Base-by-base conservation (phyloP, 2,329 filamentous ascomycete genomes). In the Neurospora sp. region DNA sequence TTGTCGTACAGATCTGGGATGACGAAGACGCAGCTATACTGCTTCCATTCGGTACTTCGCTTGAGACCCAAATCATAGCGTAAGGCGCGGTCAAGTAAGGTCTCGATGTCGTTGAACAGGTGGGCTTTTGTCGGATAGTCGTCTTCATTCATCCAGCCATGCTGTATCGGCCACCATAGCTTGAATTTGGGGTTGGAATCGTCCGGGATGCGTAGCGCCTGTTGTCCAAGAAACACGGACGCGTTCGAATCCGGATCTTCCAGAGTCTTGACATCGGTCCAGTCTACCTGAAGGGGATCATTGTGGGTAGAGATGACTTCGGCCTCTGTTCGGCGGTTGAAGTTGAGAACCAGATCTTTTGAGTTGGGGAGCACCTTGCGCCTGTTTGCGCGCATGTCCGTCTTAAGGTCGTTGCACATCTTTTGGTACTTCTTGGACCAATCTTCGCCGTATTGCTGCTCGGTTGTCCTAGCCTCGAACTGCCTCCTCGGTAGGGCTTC, bases 1-100 rank as follows among this genome's bases (percentile, higher is more conserved):
- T 97, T 96, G 81, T 99, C 96, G 81, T 98, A 99, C 10, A 99
- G 85, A 78, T 99, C 96, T 0, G 96, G 96, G 66, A 99, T 96
- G 73, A 99, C 90, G 77, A 98, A 93, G n/a, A 97, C 94, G 75
- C 93, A 97, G 76, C 92, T 96, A 80, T 97, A 98, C 78, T 96
- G 92, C 69, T 87, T 87, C 89, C 94, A 96, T 68, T 95, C 90
- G 75, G 90, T 91, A 76, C 91, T 91, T 73, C 88, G 89, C 38
- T 86, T 89, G 58, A 97, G 80, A 0, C 91, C 92, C 9, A 98
- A 85, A 76, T 98, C 93, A n/a, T 87, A 89, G 73, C 90, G 90
- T 76, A 99, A 90, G 1, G 93, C 92, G 73, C 93, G 91, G 77
- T 97, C 93, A 13, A 98, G 81, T 39, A 98, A 90, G 13, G 91